Evolutionary conservation across 2,329 filamentous ascomycete genomes (phyloP), one percentile per base, ranked within the genome.

Genomic region (Pseudogymnoascus sp.): DNA sequence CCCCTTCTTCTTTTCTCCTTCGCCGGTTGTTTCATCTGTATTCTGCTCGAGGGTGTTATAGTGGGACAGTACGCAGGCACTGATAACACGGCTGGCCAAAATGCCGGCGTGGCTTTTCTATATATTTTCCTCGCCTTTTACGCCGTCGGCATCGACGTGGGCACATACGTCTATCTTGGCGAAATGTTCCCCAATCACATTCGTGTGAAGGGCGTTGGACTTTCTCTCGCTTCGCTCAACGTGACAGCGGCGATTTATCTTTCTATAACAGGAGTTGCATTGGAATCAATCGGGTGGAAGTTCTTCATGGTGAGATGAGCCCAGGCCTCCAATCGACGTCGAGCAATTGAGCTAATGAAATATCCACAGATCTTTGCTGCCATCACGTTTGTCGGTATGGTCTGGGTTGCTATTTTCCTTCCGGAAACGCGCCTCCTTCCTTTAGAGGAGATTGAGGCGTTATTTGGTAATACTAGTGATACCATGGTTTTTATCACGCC

Each of bases 151-250:
- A 22, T 61, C 2, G 62, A 64, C 14, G 62, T 50, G 12, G 31
- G 37, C 12, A 33, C 19, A 14, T 62, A 43, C 33, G 24, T 46
- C 14, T 65, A 60, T 60, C 31, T 50, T 2, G 33, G 43, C 3
- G 64, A 66, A 28, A 19, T 66, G n/a, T 64, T 62, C 22, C 64
- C 62, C 12, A 66, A 26, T 22, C 62, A 66, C 59, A 35, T 66
- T 31, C 19, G 65, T 14, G 61, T 59, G 2, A 61, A 65, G 35
- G 63, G 65, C 24, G 24, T 63, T 26, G 61, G 26, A 24, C 43
- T 59, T 31, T 40, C 26, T 60, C 16, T 50, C 12, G 43, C 37
- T 12, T 24, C 28, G 31, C 33, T 63, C 35, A 38, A 60, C 14
- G 11, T 62, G 35, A 12, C 63, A 14, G 56, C 60, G 7, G 33